Base-by-base conservation (phyloP, 2,329 filamentous ascomycete species). In the Pseudogymnoascus sp. region DNA sequence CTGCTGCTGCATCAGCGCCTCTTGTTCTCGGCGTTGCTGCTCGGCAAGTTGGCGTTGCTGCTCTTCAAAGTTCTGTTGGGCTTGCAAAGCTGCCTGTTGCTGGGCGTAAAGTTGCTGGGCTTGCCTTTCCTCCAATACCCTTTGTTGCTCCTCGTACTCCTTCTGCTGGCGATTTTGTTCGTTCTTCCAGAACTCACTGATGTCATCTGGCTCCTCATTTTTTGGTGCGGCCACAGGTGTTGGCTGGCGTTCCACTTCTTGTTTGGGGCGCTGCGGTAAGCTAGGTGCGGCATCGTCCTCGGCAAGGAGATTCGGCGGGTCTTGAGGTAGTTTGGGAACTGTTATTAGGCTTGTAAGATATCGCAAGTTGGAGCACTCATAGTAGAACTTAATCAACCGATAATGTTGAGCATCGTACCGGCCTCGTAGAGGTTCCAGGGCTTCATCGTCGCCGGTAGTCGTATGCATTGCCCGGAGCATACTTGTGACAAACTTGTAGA, bases 401-500 rank as follows among this genome's bases (percentile, higher is more conserved):
- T 97, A 93, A 74, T 99, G 94, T 71, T 97, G 94, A 11, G 94
- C 92, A 73, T 97, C 89, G 73, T 97, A 99, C 70, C 93, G 84
- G 64, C 87, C 84, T 62, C 93, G 87, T 5, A 99, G 83, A 1
- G 93, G 94, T 66, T 92, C 88, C 54, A 99, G 81, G 5, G 92
- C 93, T 63, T 97, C 94, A 65, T 95, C 89, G 69, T 99, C 94
- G 61, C 94, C 93, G 10, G 94, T 94, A 54, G 91, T 92, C 2
- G 90, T 93, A 74, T 99, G 93, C 92, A 99, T 97, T 13, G 94
- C 94, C 61, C 94, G 85, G 64, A 99, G 77, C 94, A 99, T 99
- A 87, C 94, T 99, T 0, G 94, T 99, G 66, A 97, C 92, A 74
- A 99, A 99, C 76, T 97, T 97, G 81, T 99, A 99, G 68, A 99